phyloP scores from a whole-genome alignment of 805 yeast genomes.

The Grigorovia jiainica region DNA sequence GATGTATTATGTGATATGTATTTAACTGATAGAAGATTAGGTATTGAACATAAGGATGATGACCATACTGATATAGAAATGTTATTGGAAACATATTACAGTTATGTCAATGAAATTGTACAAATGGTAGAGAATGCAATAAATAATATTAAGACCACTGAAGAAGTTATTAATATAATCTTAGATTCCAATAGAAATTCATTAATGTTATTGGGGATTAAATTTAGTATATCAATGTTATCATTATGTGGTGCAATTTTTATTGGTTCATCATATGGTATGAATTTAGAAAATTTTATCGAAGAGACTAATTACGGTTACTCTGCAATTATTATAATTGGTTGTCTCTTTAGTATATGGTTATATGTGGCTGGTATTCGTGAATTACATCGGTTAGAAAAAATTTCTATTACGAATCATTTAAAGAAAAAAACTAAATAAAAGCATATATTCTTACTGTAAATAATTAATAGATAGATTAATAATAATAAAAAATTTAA shows the following conservation, averaged over 20 bases:
- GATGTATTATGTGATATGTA: conserved; percentile 78
- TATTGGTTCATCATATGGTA: conserved; percentile 83
- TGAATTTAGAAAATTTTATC: conserved; percentile 88
- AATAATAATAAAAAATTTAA: conserved; percentile 28
- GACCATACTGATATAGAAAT: conserved; percentile 86
- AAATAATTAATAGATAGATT: background rate
- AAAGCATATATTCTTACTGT: background rate
- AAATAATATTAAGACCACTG: conserved; percentile 84
- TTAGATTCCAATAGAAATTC: conserved; percentile 91
- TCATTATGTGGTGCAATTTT: conserved; percentile 76
- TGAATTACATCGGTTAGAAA: conserved; percentile 56
- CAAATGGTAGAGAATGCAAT: conserved; percentile 73
- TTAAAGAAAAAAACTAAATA: conserved; percentile 4
- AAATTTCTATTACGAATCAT: conserved; percentile 58
- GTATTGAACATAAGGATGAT: conserved; percentile 41
- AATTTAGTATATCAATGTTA: conserved; percentile 73
- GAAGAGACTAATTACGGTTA: conserved; percentile 77
- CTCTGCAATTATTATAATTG: conserved; percentile 33
- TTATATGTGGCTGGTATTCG: conserved; percentile 47
- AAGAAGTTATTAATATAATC: conserved; percentile 88
- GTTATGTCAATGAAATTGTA: conserved; percentile 87
- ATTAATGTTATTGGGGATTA: conserved; percentile 76
- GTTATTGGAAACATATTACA: conserved; percentile 81
- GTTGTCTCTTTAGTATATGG: conserved; percentile 35
- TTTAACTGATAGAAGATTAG: conserved; percentile 48